A percentile compares a stretch with the other conserved stretches of the same genome.
These are phyloP conservation scores for Urochloa ruziziensis DNA, from an alignment of 176 grass and related monocot genomes.

Conservation along the genomic window DNA sequence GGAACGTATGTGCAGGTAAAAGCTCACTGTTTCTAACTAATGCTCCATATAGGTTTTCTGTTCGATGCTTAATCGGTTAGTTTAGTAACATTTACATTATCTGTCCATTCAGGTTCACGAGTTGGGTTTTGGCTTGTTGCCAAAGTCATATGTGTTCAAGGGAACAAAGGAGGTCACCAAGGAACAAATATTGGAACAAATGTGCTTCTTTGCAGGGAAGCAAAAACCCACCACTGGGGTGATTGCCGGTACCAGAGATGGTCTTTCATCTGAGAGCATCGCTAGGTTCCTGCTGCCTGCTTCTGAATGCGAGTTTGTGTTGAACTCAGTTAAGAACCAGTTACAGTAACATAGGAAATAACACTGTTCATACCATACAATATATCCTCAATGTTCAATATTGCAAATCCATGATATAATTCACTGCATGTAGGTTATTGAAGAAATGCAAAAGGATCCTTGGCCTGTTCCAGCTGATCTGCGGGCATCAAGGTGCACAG, in stretches of 20 bases:
- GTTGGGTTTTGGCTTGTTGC: constrained; percentile 83
- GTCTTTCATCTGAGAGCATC: constrained; percentile 88
- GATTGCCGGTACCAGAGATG: constrained; percentile 82
- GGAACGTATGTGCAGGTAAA: constrained; percentile 87
- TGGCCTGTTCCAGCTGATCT: constrained; percentile 82
- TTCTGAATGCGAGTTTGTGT: constrained; percentile 92
- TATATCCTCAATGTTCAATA: background rate
- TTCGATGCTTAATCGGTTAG: background rate
- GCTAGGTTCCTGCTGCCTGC: constrained; percentile 79
- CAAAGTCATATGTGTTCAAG: constrained; percentile 93
- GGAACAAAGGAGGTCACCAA: constrained; percentile 90
- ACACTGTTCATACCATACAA: background rate
- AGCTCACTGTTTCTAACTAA: constrained; percentile 1
- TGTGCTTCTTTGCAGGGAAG: constrained; percentile 85
- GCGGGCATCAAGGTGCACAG: constrained; percentile 85
- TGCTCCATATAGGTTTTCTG: constrained; percentile 27
- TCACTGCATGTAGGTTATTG: constrained; percentile 63
- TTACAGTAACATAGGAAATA: constrained; percentile 3
- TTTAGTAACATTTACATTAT: constrained; percentile 31
- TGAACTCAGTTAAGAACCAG: constrained; percentile 68
- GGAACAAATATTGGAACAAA: constrained; percentile 90
- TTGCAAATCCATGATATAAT: constrained; percentile 3
- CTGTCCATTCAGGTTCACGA: constrained; percentile 74
- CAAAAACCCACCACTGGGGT: constrained; percentile 68
- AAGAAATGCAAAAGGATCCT: constrained; percentile 87